These are phyloP conservation scores for Diaporthe caulivora DNA, from an alignment of 2,329 filamentous ascomycete species.

Conservation along the genomic window DNA sequence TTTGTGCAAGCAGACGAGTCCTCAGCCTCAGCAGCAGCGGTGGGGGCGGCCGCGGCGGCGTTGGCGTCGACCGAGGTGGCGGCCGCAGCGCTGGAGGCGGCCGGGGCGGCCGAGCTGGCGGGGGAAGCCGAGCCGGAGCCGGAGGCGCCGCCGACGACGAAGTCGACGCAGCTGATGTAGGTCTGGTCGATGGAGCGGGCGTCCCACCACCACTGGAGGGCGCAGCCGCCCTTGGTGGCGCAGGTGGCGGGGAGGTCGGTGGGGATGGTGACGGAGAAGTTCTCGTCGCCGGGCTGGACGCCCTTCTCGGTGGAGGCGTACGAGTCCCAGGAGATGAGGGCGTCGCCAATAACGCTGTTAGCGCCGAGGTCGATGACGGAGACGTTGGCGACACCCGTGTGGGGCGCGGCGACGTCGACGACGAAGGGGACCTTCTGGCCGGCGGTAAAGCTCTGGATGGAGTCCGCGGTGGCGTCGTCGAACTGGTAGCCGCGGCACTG, in stretches of 20 bases:
- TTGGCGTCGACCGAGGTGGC: slow-evolving; percentile 15
- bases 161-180: slow-evolving; percentile 69
- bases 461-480: slow-evolving; percentile 62
- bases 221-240: slow-evolving; percentile 58
- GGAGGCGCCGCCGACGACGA: slow-evolving; percentile 45
- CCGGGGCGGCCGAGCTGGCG: not conserved
- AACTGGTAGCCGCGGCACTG: slow-evolving; percentile 71
- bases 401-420: slow-evolving; percentile 63
- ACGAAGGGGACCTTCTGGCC: slow-evolving; percentile 58
- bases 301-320: slow-evolving; percentile 62
- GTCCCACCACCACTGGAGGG: slow-evolving; percentile 69
- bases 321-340: slow-evolving; percentile 59
- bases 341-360: slow-evolving; percentile 61
- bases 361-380: slow-evolving; percentile 63
- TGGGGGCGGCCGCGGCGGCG: slow-evolving; percentile 21
- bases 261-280: slow-evolving; percentile 67
- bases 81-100: not conserved
- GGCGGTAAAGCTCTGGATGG: slow-evolving; percentile 64
- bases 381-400: slow-evolving; percentile 68
- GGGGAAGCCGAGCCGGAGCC: slow-evolving; percentile 11
- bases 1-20: slow-evolving; percentile 8
- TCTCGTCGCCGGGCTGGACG: slow-evolving; percentile 58
- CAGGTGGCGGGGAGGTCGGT: slow-evolving; percentile 58
- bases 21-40: slow-evolving; percentile 3
- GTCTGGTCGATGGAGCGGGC: slow-evolving; percentile 59